Evolutionary conservation across 768 basidiomycete genomes (phyloP), one percentile per base, ranked within the genome.

Genomic region (Leucocoprinus sp.): DNA sequence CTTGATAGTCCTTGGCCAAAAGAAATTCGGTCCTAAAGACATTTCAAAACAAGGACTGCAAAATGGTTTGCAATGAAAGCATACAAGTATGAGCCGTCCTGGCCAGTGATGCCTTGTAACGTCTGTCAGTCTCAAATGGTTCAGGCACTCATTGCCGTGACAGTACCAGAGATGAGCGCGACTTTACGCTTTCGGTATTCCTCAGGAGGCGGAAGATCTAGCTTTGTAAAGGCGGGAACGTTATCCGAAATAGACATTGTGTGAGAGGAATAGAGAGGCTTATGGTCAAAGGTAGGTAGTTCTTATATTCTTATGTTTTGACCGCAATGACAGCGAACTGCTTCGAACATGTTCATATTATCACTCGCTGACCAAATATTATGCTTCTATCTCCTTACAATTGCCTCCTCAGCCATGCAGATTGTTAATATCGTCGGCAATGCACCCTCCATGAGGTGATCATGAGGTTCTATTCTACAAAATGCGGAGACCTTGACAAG

Each of bases 11-110:
- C 62, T 93, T 93, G 42, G 72, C 72, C 43, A 95, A 66, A 50
- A 95, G 70, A 19, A 93, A 68, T 62, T 93, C 91, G 18, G 88
- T 84, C 41, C 90, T 91, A 51, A 41, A 47, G 17, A 26, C 33
- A 40, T 35, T n/a, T 41, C 19, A 36, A 28, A 28, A 38, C 39
- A 19, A 14, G 19, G 37, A 43, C 36, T 21, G 23, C 14, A 29
- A 26, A 24, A 5, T 23, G 17, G 9, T 31, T 14, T 14, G 5
- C 14, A 18, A 5, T 14, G 42, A 33, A 9, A 19, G 52, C 88
- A 62, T 65, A 91, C 81, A 97, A 69, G 63, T 97, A 97, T 2
- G 93, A 95, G 21, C 93, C 93, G 63, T 97, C 93, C 64, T 96
- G 93, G 28, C 93, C 93, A 50, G 93, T 93, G 64, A 96, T 88